Percentiles rank a stretch among this genome's conserved stretches.
Conservation (phyloP, 768 basidiomycete genomes). For the Aureoboletus auriporus region DNA sequence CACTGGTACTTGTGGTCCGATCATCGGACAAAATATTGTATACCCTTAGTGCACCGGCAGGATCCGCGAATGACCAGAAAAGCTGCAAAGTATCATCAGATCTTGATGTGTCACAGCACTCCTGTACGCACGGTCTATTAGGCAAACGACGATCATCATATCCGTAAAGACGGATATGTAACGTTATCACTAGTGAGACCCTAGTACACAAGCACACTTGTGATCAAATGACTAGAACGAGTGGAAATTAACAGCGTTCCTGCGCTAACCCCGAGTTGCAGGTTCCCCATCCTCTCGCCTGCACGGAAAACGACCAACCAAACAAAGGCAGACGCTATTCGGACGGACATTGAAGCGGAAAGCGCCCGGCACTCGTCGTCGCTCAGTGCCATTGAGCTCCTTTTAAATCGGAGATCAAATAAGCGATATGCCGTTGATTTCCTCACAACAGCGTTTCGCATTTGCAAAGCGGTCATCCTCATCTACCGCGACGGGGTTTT, state of each 20-base stretch:
- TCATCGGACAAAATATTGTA: not conserved
- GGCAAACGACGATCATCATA: constrained; percentile 22
- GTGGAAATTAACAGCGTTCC: not conserved
- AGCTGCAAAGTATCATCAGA: constrained; percentile 13
- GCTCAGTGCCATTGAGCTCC: not conserved
- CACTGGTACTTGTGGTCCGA: not conserved
- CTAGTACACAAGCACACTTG: not conserved
- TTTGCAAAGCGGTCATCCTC: not conserved
- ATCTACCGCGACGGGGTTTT: not conserved
- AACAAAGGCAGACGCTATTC: too few relatives aligned
- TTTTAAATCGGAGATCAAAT: not conserved
- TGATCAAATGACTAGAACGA: not conserved
- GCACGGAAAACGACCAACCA: too few relatives aligned
- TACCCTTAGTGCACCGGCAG: constrained; percentile 4
- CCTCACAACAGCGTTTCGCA: not conserved
- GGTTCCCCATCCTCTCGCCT: not conserved
- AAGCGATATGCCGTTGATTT: not conserved
- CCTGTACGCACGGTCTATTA: constrained; percentile 14
- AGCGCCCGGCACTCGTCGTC: not conserved
- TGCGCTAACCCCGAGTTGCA: not conserved
- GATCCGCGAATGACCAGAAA: constrained; percentile 26
- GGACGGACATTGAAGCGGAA: not conserved
- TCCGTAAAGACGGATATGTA: constrained; percentile 1
- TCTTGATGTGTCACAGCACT: constrained; percentile 2
- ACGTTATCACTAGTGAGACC: not conserved